phyloP scores from a whole-genome alignment of 2,329 filamentous ascomycete species.

The Fusarium vanettenii region DNA sequence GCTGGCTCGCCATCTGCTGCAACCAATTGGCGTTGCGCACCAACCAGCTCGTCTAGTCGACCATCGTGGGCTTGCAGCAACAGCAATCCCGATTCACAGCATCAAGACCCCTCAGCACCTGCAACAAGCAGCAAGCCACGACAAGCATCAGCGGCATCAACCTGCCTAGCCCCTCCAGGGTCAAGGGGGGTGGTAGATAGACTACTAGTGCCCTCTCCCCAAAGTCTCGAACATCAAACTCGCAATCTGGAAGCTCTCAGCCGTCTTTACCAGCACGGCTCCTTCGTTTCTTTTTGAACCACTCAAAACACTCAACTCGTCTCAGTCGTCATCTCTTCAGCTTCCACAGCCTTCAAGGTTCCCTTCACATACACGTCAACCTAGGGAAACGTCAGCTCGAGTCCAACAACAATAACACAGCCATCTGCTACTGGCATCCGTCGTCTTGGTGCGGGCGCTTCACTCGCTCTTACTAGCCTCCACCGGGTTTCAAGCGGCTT shows the following conservation, averaged over 20 bases:
- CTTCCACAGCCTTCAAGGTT: background rate
- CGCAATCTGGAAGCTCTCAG: slow-evolving; percentile 4
- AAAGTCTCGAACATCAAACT: slow-evolving; percentile 3
- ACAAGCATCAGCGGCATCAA: background rate
- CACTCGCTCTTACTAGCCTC: background rate
- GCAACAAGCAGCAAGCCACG: slow-evolving; percentile 2
- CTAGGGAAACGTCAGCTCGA: background rate
- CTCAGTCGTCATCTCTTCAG: background rate
- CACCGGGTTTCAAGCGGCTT: slow-evolving; percentile 5
- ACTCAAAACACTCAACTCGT: background rate
- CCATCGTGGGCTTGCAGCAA: slow-evolving; percentile 24
- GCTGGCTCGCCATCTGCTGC: background rate
- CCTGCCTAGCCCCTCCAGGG: slow-evolving; percentile 3
- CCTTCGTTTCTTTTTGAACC: background rate
- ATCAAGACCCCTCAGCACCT: slow-evolving; percentile 8
- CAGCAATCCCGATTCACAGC: slow-evolving; percentile 13
- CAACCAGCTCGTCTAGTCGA: slow-evolving; percentile 30
- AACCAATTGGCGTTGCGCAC: slow-evolving; percentile 28
- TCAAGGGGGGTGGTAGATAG: slow-evolving; percentile 20
- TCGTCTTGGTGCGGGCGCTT: background rate
- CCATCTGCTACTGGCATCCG: background rate
- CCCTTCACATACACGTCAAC: background rate
- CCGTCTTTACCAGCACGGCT: background rate
- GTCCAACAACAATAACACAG: background rate
- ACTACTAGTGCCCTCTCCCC: slow-evolving; percentile 19